Evolutionary conservation across 768 basidiomycete species (phyloP).

Genomic region (Pulveroboletus sp.): DNA sequence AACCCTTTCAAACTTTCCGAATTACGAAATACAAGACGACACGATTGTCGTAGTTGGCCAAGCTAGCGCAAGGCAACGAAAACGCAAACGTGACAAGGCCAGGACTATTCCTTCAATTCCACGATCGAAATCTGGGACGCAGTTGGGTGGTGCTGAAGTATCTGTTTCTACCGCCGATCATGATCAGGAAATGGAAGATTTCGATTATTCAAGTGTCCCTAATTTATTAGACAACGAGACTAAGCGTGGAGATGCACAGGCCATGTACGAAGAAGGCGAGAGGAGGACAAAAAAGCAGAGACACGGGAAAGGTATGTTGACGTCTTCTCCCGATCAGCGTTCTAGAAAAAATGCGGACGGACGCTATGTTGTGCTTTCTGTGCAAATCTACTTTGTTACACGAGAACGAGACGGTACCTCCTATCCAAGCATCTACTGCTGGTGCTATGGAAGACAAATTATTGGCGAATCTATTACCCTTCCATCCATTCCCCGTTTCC

Average conservation of each 20-base stretch:
- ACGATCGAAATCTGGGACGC: constrained; percentile 2
- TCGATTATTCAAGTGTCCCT: constrained; percentile 64
- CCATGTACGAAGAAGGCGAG: constrained; percentile 26
- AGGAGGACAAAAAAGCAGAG: constrained; percentile 50
- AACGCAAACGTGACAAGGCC: constrained; percentile 36
- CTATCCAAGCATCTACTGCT: neutral
- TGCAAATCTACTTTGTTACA: constrained; percentile 1
- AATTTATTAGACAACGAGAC: constrained; percentile 67
- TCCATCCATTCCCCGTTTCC: neutral
- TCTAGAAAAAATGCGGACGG: neutral
- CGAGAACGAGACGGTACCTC: neutral
- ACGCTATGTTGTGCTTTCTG: neutral
- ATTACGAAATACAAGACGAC: constrained; percentile 42
- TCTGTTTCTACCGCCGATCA: constrained; percentile 6
- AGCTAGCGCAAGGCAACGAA: constrained; percentile 57
- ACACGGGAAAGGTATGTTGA: constrained; percentile 37
- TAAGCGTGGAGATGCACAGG: constrained; percentile 20
- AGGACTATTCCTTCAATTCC: constrained; percentile 3
- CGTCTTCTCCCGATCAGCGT: constrained; percentile 1
- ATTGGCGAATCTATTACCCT: constrained; percentile 2
- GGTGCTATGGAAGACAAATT: constrained; percentile 2
- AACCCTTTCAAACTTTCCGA: constrained; percentile 9
- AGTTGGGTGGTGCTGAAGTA: constrained; percentile 1
- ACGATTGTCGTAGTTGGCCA: constrained; percentile 72
- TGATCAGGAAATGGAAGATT: constrained; percentile 38